A percentile compares a stretch with the other conserved stretches of the same genome.
Conservation (phyloP, 352 stramenopile species). For the Paralagenidium karlingii region DNA sequence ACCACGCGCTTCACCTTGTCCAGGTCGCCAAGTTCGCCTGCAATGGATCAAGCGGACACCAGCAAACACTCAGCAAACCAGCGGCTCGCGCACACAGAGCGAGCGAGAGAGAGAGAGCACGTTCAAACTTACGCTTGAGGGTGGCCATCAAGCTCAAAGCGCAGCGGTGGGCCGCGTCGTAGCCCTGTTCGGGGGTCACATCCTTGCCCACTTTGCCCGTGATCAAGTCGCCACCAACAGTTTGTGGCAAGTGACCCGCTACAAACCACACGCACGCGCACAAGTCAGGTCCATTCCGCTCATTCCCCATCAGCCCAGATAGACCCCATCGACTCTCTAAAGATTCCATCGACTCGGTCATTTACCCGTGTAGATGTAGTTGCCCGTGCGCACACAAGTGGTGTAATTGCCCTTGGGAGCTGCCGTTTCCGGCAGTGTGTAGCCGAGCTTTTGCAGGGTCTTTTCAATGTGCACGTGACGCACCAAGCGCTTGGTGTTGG, state of each 20-base stretch:
- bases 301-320: neutral
- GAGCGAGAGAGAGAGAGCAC: too few relatives aligned
- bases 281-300: neutral
- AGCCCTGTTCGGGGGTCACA: conserved; percentile 81
- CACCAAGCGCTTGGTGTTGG: conserved; percentile 1
- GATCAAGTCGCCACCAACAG: conserved; percentile 61
- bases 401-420: conserved; percentile 88
- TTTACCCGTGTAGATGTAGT: conserved; percentile 70
- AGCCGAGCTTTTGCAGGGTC: conserved; percentile 76
- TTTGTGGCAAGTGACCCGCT: conserved; percentile 74
- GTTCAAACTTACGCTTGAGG: conserved; percentile 68
- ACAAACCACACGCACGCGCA: conserved; percentile 1
- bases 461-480: conserved; percentile 73
- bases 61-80: conserved; percentile 1
- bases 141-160: conserved; percentile 87
- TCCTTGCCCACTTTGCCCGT: conserved; percentile 84
- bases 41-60: conserved; percentile 1
- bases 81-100: neutral
- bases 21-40: conserved; percentile 83
- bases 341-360: neutral
- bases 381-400: conserved; percentile 63
- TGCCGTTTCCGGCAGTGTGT: conserved; percentile 65
- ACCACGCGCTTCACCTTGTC: conserved; percentile 91
- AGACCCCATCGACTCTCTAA: neutral
- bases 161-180: conserved; percentile 82